Base-by-base conservation (phyloP, 73 alveolate species). In the Effrenium voratum region DNA sequence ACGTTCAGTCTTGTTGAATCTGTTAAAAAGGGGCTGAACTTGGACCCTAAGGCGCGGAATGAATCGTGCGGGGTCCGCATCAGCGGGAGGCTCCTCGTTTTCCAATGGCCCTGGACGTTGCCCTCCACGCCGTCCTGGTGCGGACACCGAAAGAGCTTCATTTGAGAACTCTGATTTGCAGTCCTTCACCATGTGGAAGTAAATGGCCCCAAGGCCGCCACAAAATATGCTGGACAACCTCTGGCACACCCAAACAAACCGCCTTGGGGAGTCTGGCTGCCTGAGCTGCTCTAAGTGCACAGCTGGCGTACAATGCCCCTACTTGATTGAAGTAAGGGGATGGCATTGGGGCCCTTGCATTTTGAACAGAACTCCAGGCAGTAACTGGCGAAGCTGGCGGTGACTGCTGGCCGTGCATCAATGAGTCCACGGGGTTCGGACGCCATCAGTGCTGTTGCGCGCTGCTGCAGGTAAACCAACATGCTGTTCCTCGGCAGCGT, bases 131-230 rank as follows among this genome's bases (percentile, higher is more conserved):
- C 76, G 41, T 90, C 97, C 97, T 88, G 70, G 38, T 40, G 43
- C 63, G 10, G 3, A 41, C 83, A 72, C 72, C n/a, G n/a, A n/a
- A n/a, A n/a, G n/a, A n/a, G n/a, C n/a, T n/a, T n/a, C n/a, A n/a
- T n/a, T n/a, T n/a, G n/a, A n/a, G n/a, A n/a, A 55, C 10, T 55
- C 68, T 10, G 30, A 55, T 22, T 16, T 26, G 26, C 40, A 41
- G 19, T 40, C 95, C 95, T 90, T 90, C 76, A 90, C 97, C 97
- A 90, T 90, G 76, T 90, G 97, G 73, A 90, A 90, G 76, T 90
- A 90, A 76, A 90, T 90, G 50, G 97, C 97, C 8, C 97, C 97
- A 1, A 90, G 76, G 24, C 97, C 97, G 19, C 97, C 97, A 24
- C 88, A 90, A 19, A 90, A 41, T 41, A 90, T 90, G 57, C 97